Percentiles rank a stretch among this genome's conserved stretches.
These are phyloP conservation scores for Solanum rostratum DNA, from an alignment of 257 asterid genomes.

Conservation along the genomic window DNA sequence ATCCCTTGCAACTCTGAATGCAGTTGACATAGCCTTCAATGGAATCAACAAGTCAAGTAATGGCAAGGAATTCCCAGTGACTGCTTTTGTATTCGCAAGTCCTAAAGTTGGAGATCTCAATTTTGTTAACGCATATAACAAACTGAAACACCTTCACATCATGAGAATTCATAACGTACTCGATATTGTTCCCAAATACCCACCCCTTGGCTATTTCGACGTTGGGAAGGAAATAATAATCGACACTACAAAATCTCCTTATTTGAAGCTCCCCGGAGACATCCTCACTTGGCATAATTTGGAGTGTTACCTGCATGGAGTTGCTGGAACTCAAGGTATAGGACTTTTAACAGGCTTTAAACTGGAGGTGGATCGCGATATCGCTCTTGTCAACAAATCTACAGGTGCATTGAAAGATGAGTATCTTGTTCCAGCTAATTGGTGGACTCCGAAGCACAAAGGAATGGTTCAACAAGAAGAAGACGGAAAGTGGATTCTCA, in stretches of 20 bases:
- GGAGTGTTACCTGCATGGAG: constrained; percentile 68
- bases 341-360: constrained; percentile 44
- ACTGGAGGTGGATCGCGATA: constrained; percentile 39
- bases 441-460: constrained; percentile 58
- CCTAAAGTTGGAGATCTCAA: constrained; percentile 58
- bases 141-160: constrained; percentile 17
- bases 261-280: constrained; percentile 43
- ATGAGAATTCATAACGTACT: constrained; percentile 35
- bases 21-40: constrained; percentile 49
- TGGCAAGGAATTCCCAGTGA: constrained; percentile 51
- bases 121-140: constrained; percentile 7
- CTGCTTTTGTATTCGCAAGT: constrained; percentile 57
- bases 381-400: constrained; percentile 47
- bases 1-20: constrained; percentile 53
- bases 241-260: constrained; percentile 41
- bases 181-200: constrained; percentile 55
- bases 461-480: constrained; percentile 67
- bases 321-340: constrained; percentile 60
- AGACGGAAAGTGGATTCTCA: constrained; percentile 68
- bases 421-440: constrained; percentile 38
- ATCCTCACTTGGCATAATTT: constrained; percentile 37
- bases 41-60: constrained; percentile 34
- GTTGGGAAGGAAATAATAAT: constrained; percentile 56
- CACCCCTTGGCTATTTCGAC: constrained; percentile 32
- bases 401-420: constrained; percentile 42